A percentile compares a stretch with the other conserved stretches of the same genome.
phyloP scores from a whole-genome alignment of 805 yeast species.

The Wickerhamiella azymoides region DNA sequence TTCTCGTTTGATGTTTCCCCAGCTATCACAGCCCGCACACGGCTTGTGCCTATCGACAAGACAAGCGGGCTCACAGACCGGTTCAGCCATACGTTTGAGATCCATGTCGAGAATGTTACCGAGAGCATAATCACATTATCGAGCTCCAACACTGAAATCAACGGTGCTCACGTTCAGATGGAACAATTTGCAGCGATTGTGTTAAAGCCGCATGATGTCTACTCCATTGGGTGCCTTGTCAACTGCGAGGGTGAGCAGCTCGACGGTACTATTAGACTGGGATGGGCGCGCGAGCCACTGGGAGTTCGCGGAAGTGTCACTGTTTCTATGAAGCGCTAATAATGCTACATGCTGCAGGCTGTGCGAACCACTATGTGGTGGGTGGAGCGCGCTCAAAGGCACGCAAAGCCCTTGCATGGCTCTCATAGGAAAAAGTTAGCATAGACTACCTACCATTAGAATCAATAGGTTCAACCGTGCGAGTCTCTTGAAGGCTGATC shows the following conservation, averaged over 20 bases:
- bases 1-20: conserved; percentile 22
- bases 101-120: conserved; percentile 25
- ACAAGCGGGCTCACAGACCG: conserved; percentile 8
- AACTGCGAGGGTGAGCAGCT: neutral
- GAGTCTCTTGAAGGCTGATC: no score
- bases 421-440: no score
- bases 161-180: neutral
- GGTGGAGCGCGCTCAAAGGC: no score
- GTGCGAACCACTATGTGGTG: no score
- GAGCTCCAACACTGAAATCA: neutral
- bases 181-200: neutral
- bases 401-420: no score
- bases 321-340: conserved; percentile 3
- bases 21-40: conserved; percentile 23
- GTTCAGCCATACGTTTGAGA: conserved; percentile 19
- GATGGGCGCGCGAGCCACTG: conserved; percentile 27
- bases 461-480: no score
- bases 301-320: conserved; percentile 26
- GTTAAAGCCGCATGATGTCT: conserved; percentile 22
- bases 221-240: conserved; percentile 19
- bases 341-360: no score
- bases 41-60: conserved; percentile 9
- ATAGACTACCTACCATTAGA: no score
- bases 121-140: conserved; percentile 16
- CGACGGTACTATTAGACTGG: neutral